Conservation (phyloP, 805 yeast genomes). For the Wickerhamiella spandovensis region DNA sequence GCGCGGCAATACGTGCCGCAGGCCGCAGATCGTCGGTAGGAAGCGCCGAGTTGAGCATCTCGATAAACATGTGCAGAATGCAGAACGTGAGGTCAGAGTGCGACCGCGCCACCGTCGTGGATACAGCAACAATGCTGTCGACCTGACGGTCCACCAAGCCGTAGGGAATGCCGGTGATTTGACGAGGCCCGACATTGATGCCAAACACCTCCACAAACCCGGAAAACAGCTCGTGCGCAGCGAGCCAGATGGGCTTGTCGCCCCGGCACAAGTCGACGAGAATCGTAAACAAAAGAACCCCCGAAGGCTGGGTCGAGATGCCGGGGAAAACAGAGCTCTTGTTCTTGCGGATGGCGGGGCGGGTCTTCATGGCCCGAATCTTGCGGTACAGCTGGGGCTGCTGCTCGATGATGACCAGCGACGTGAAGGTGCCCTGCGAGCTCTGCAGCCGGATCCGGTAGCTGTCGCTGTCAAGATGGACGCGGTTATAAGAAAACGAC, state of each 20-base stretch:
- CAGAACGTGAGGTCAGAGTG: neutral
- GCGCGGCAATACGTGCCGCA: constrained; percentile 2
- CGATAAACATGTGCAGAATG: neutral
- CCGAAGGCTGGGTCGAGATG: neutral
- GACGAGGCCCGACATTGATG: neutral
- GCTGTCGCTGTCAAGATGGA: neutral
- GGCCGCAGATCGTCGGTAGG: neutral
- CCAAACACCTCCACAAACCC: neutral
- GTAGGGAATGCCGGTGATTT: neutral
- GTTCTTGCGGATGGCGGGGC: neutral
- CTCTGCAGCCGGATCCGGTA: neutral
- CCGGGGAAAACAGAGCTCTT: neutral
- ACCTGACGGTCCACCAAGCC: neutral
- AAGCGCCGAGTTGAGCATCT: neutral
- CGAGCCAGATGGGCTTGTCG: neutral
- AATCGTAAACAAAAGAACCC: neutral
- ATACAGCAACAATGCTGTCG: neutral
- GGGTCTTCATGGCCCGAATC: neutral
- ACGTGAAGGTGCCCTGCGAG: neutral
- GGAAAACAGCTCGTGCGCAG: neutral
- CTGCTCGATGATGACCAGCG: neutral
- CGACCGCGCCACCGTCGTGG: neutral
- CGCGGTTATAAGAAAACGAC: neutral
- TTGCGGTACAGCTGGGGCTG: constrained; percentile 1
- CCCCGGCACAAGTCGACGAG: neutral